phyloP scores from a whole-genome alignment of 208 protist genomes.

The Wallacemonas sp. region DNA sequence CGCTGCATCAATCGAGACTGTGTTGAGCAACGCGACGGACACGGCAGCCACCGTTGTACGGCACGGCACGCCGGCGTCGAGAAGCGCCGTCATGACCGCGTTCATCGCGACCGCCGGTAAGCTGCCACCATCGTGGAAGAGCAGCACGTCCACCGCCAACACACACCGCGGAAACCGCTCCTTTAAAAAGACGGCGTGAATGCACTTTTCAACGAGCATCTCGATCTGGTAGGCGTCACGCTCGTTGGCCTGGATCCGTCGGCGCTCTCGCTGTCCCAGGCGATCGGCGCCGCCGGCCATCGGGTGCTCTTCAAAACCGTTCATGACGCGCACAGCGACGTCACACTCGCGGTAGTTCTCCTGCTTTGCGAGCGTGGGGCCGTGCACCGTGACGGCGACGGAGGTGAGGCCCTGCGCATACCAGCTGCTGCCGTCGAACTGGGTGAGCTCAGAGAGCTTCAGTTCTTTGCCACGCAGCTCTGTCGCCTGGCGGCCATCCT shows the following conservation, averaged over 20 bases:
- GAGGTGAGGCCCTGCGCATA: slow-evolving; percentile 78
- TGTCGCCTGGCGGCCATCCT: slow-evolving; percentile 58
- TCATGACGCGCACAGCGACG: slow-evolving; percentile 25
- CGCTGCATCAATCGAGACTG: background rate
- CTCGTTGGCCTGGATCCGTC: slow-evolving; percentile 28
- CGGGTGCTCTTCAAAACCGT: slow-evolving; percentile 28
- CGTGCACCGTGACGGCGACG: slow-evolving; percentile 66
- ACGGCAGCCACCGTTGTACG: slow-evolving; percentile 83
- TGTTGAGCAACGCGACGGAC: slow-evolving; percentile 30
- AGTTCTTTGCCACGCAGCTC: slow-evolving; percentile 79
- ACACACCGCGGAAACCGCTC: slow-evolving; percentile 69
- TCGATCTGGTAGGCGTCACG: slow-evolving; percentile 50
- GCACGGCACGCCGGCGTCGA: slow-evolving; percentile 83
- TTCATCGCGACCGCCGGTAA: slow-evolving; percentile 73
- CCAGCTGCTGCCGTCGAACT: slow-evolving; percentile 77
- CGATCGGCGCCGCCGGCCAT: slow-evolving; percentile 55
- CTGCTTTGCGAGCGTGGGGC: slow-evolving; percentile 56
- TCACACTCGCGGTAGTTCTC: slow-evolving; percentile 48
- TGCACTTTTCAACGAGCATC: slow-evolving; percentile 26
- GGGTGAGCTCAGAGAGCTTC: slow-evolving; percentile 46
- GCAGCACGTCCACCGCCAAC: slow-evolving; percentile 60
- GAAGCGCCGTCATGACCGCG: slow-evolving; percentile 79
- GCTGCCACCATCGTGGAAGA: slow-evolving; percentile 75
- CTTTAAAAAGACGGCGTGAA: slow-evolving; percentile 50
- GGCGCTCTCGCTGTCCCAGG: slow-evolving; percentile 36